phyloP scores from a whole-genome alignment of 202 grass and related monocot species.

The Dendrocalamus latiflorus region DNA sequence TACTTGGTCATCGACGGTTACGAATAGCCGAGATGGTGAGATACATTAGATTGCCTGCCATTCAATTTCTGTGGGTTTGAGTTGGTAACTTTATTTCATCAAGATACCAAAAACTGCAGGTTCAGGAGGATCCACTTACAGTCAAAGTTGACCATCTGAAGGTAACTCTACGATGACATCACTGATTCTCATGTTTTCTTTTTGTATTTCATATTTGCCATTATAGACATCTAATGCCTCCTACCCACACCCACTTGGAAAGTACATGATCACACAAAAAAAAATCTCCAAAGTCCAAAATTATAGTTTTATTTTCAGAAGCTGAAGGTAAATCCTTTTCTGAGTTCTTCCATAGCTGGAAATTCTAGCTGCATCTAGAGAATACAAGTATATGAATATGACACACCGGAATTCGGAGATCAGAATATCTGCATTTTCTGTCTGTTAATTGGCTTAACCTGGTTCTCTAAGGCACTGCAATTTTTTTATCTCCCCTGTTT shows the following conservation, averaged over 20 bases:
- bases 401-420: neutral
- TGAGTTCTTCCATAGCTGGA: neutral
- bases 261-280: neutral
- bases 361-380: neutral
- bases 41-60: slow-evolving; percentile 10
- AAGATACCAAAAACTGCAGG: slow-evolving; percentile 45
- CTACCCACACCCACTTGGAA: neutral
- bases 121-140: slow-evolving; percentile 93
- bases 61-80: slow-evolving; percentile 3
- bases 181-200: neutral
- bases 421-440: neutral
- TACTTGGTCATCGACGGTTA: slow-evolving; percentile 78
- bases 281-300: neutral
- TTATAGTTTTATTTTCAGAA: neutral
- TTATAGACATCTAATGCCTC: neutral
- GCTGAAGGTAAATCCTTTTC: neutral
- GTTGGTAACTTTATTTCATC: slow-evolving; percentile 20
- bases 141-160: slow-evolving; percentile 97
- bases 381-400: neutral
- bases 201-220: slow-evolving; percentile 1
- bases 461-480: neutral
- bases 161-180: slow-evolving; percentile 44
- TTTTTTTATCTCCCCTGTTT: neutral
- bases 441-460: neutral
- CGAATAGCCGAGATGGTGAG: slow-evolving; percentile 83